phyloP scores from a whole-genome alignment of 2,329 filamentous ascomycete species.

The Colletotrichum coccodes region DNA sequence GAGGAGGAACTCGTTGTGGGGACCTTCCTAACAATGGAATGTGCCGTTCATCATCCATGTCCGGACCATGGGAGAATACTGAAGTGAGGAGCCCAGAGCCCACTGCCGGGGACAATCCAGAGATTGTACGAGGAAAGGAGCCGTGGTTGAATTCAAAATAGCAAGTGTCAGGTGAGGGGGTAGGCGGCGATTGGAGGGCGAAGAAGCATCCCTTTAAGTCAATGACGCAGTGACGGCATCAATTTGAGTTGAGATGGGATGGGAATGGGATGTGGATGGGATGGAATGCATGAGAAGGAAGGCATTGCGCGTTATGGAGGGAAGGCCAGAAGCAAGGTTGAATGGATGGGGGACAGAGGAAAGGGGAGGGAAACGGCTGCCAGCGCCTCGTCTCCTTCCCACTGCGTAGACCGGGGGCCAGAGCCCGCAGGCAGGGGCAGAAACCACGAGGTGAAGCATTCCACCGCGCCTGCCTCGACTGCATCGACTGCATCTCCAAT shows the following conservation, averaged over 20 bases:
- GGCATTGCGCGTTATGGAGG: neutral
- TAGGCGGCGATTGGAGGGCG: neutral
- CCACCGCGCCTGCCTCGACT: neutral
- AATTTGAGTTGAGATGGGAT: neutral
- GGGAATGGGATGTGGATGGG: neutral
- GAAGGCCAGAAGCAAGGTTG: neutral
- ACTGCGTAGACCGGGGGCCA: neutral
- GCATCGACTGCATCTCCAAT: neutral
- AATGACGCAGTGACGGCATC: neutral
- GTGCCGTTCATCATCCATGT: neutral
- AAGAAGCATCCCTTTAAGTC: neutral
- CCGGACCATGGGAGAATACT: neutral
- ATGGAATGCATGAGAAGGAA: neutral
- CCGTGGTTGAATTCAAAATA: neutral
- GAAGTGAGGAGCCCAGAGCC: neutral
- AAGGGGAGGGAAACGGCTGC: neutral
- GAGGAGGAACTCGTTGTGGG: neutral
- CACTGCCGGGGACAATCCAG: too few relatives aligned
- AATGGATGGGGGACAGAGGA: neutral
- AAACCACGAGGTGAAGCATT: constrained; percentile 18
- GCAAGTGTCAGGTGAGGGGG: neutral
- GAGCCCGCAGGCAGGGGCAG: neutral
- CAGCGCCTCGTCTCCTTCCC: neutral
- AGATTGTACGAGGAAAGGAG: neutral
- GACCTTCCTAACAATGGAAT: neutral